These are phyloP conservation scores for Kockovaella imperatae DNA, from an alignment of 768 basidiomycete genomes.

Conservation along the genomic window DNA sequence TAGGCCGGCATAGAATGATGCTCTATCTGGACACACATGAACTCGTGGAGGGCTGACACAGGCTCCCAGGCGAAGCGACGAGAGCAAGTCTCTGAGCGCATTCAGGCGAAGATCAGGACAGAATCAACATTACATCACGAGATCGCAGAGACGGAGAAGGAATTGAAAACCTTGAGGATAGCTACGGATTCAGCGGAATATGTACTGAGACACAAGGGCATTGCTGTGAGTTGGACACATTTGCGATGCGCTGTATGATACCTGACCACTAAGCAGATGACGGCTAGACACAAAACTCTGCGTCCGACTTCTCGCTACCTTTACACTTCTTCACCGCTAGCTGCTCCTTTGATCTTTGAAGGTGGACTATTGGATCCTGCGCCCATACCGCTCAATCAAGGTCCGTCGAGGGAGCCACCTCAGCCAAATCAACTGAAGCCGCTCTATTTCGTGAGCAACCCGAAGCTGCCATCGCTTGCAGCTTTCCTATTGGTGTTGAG, in stretches of 20 bases:
- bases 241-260: not conserved
- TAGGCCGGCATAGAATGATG: not conserved
- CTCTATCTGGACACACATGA: not conserved
- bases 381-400: constrained; percentile 34
- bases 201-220: constrained; percentile 30
- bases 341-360: constrained; percentile 19
- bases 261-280: constrained; percentile 11
- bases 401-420: constrained; percentile 28
- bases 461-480: not conserved
- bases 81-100: constrained; percentile 35
- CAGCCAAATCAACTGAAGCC: constrained; percentile 25
- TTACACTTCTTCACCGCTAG: constrained; percentile 28
- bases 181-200: constrained; percentile 32
- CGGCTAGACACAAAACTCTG: constrained; percentile 32
- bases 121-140: constrained; percentile 39
- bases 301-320: constrained; percentile 34
- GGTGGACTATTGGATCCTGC: constrained; percentile 29
- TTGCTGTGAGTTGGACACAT: constrained; percentile 27
- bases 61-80: constrained; percentile 31
- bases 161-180: constrained; percentile 34
- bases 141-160: constrained; percentile 35
- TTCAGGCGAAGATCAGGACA: constrained; percentile 33
- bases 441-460: constrained; percentile 35
- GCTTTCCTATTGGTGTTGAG: not conserved
- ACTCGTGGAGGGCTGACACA: not conserved